Conservation (phyloP, 306 rosid species). For the Prunus persica region Prunus_persica_NCBIv2 NC_034016.1:18760501-18761000, state of each 20-base stretch:
- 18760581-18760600: too few relatives aligned
- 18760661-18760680: neutral
- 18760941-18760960: neutral
- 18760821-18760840: too few relatives aligned
- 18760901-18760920: neutral
- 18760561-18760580: too few relatives aligned
- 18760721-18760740: too few relatives aligned
- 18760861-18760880: conserved; percentile 60
- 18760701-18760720: neutral
- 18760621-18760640: neutral
- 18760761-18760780: too few relatives aligned
- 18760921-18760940: too few relatives aligned
- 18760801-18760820: neutral
- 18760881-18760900: conserved; percentile 41
- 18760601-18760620: too few relatives aligned
- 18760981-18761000: neutral
- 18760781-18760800: neutral
- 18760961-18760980: too few relatives aligned
- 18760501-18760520: too few relatives aligned
- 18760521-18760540: too few relatives aligned
- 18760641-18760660: neutral
- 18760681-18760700: neutral
- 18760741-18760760: too few relatives aligned
- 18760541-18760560: too few relatives aligned
- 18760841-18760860: conserved; percentile 53